Evolutionary conservation across 2,329 filamentous ascomycete genomes (phyloP).

Genomic region (Talaromyces atroroseus): DNA sequence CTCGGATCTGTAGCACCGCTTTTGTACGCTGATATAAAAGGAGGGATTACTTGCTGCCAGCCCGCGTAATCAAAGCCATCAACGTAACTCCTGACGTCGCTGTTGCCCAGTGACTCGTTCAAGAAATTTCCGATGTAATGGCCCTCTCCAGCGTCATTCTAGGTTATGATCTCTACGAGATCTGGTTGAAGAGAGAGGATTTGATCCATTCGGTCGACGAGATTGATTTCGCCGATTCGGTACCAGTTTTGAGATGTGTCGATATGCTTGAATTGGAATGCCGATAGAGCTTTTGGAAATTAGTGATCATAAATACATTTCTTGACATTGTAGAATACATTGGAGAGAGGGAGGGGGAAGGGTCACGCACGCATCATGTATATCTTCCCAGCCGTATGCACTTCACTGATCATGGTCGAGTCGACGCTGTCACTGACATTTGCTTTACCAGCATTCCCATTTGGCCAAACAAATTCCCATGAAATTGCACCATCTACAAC

Average conservation of each 20-base stretch:
- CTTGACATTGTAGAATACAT: background rate
- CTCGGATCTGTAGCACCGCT: conserved; percentile 20
- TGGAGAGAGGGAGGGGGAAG: no score
- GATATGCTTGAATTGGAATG: conserved; percentile 37
- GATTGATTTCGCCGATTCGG: conserved; percentile 34
- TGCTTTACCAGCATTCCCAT: conserved; percentile 16
- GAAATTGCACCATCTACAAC: conserved; percentile 33
- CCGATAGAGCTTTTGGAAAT: conserved; percentile 20
- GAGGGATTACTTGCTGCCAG: conserved; percentile 29
- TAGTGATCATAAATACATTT: background rate
- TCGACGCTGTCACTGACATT: conserved; percentile 27
- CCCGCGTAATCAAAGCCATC: conserved; percentile 31
- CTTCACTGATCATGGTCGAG: conserved; percentile 23
- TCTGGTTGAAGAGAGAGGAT: conserved; percentile 31
- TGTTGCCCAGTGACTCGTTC: conserved; percentile 25
- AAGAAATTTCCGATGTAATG: conserved; percentile 40
- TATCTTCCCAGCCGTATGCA: conserved; percentile 25
- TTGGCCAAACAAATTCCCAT: conserved; percentile 35
- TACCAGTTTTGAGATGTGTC: conserved; percentile 28
- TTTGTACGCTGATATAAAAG: conserved; percentile 37
- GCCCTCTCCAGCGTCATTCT: conserved; percentile 38
- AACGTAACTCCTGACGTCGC: conserved; percentile 23
- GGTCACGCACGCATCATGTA: conserved; percentile 33
- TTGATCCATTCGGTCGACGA: conserved; percentile 27
- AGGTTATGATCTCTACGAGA: conserved; percentile 37